Percentiles rank a stretch among this genome's conserved stretches.
Evolutionary conservation across 768 basidiomycete species (phyloP).

Genomic region (Auricularia sp.): DNA sequence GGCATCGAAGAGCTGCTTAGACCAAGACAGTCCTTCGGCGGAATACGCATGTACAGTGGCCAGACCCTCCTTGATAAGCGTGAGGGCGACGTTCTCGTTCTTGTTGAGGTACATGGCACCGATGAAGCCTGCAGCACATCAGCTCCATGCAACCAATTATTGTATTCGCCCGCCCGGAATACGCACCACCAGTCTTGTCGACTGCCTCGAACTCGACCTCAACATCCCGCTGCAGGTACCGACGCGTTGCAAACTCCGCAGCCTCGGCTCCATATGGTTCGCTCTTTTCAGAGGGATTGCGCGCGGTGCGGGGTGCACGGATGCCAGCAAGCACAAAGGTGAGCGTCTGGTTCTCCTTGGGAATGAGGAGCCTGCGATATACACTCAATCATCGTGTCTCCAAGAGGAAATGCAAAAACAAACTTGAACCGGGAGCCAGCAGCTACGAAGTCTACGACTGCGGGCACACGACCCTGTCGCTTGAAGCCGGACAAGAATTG

Average conservation of each 20-base stretch:
- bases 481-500: slow-evolving; percentile 90
- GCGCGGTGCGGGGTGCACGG: slow-evolving; percentile 78
- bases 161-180: no score
- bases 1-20: slow-evolving; percentile 68
- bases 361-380: slow-evolving; percentile 55
- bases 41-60: slow-evolving; percentile 84
- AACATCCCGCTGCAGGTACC: slow-evolving; percentile 89
- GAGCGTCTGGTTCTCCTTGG: slow-evolving; percentile 86
- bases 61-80: slow-evolving; percentile 77
- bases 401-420: slow-evolving; percentile 9
- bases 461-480: slow-evolving; percentile 71
- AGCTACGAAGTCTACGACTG: slow-evolving; percentile 86
- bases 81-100: slow-evolving; percentile 74
- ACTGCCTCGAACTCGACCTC: slow-evolving; percentile 85
- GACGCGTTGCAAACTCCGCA: slow-evolving; percentile 62
- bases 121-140: slow-evolving; percentile 49
- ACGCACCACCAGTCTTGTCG: slow-evolving; percentile 73
- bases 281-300: slow-evolving; percentile 66
- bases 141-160: no score
- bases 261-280: slow-evolving; percentile 86
- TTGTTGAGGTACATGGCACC: slow-evolving; percentile 80
- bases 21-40: slow-evolving; percentile 72
- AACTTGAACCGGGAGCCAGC: slow-evolving; percentile 94
- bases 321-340: slow-evolving; percentile 91
- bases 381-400: neutral